phyloP scores from a whole-genome alignment of 2,329 filamentous ascomycete species.

The Simplicillium aogashimaense region DNA sequence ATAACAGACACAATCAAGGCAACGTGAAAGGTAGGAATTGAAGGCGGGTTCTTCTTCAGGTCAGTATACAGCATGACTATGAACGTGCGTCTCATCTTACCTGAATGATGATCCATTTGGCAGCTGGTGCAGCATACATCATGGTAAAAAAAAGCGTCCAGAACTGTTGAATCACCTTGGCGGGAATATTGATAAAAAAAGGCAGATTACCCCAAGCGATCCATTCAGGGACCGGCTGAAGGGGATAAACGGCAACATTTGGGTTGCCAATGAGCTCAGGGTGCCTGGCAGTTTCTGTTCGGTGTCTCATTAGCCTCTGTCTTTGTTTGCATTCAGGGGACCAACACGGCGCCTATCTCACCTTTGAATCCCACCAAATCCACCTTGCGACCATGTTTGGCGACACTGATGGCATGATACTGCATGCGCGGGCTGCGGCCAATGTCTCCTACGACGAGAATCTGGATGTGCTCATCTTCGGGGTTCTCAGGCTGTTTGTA shows the following conservation, averaged over 20 bases:
- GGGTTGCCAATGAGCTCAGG: constrained; percentile 63
- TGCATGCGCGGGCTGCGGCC: constrained; percentile 96
- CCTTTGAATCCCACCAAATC: constrained; percentile 83
- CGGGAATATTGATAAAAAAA: constrained; percentile 68
- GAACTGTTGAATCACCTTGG: constrained; percentile 81
- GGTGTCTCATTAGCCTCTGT: constrained; percentile 5
- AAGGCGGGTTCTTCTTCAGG: constrained; percentile 69
- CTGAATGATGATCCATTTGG: constrained; percentile 79
- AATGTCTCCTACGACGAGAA: constrained; percentile 90
- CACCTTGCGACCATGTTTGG: constrained; percentile 69
- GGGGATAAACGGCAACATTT: constrained; percentile 59
- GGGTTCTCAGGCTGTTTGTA: constrained; percentile 22
- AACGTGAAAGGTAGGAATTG: constrained; percentile 79
- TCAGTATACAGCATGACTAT: background rate
- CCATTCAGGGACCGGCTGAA: constrained; percentile 56
- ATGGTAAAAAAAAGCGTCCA: constrained; percentile 61
- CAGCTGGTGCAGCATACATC: constrained; percentile 62
- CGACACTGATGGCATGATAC: constrained; percentile 90
- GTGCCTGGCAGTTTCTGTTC: constrained; percentile 65
- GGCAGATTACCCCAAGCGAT: constrained; percentile 61
- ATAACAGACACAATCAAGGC: constrained; percentile 63
- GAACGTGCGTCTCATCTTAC: constrained; percentile 23
- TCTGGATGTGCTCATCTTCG: constrained; percentile 49
- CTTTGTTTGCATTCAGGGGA: background rate
- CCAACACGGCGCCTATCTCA: constrained; percentile 22